A percentile compares a stretch with the other conserved stretches of the same genome.
These are phyloP conservation scores for Protomyces inundatus DNA, from an alignment of 1,139 yeast genomes.

Conservation along the genomic window DNA sequence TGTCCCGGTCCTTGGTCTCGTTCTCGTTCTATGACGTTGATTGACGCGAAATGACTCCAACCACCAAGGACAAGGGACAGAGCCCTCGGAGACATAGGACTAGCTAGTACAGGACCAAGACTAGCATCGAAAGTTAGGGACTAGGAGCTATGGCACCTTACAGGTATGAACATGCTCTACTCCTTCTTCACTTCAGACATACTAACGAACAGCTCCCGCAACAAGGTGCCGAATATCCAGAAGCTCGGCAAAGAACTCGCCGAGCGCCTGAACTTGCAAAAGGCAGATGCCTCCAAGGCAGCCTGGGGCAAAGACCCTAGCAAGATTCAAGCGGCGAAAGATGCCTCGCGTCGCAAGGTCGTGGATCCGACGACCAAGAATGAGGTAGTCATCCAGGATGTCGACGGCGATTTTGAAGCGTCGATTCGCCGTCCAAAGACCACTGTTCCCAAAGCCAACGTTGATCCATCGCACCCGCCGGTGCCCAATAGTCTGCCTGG, in stretches of 20 bases:
- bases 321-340: conserved; percentile 7
- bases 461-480: conserved; percentile 15
- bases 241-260: conserved; percentile 24
- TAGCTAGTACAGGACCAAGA: no score
- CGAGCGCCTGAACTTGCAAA: conserved; percentile 11
- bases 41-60: no score
- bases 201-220: background rate
- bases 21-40: no score
- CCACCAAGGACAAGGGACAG: no score
- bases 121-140: no score
- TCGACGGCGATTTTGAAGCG: conserved; percentile 21
- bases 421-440: conserved; percentile 18
- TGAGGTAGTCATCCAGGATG: conserved; percentile 24
- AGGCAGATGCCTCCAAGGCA: conserved; percentile 21
- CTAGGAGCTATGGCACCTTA: no score
- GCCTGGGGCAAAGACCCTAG: conserved; percentile 19
- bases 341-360: conserved; percentile 18
- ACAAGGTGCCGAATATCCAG: conserved; percentile 20
- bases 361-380: conserved; percentile 25
- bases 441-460: conserved; percentile 18
- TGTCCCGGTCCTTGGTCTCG: no score
- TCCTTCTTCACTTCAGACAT: no score
- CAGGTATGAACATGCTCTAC: no score
- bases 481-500: conserved; percentile 11
- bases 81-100: no score